A percentile compares a stretch with the other conserved stretches of the same genome.
Evolutionary conservation across 257 asterid genomes (phyloP).

Genomic region (Solanum tacnaense): DNA sequence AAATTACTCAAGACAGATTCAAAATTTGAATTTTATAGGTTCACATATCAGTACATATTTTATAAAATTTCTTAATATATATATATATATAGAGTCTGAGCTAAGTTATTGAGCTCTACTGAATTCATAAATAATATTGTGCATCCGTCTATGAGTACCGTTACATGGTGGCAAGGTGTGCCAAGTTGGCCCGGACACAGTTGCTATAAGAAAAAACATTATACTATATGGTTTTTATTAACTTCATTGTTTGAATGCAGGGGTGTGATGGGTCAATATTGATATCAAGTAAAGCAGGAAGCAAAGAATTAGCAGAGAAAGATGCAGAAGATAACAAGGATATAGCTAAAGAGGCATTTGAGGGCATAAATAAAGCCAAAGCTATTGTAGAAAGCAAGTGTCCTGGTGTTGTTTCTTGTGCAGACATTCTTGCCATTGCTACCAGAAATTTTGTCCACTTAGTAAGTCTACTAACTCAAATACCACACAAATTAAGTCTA

Average conservation of each 20-base stretch:
- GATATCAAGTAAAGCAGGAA: slow-evolving; percentile 50
- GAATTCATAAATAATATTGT: not conserved
- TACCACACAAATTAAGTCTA: not conserved
- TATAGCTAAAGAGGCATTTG: slow-evolving; percentile 66
- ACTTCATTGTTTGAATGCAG: slow-evolving; percentile 10
- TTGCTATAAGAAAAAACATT: not conserved
- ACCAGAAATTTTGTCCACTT: slow-evolving; percentile 86
- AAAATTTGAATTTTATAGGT: not conserved
- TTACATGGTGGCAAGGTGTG: not conserved
- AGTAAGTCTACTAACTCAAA: slow-evolving; percentile 28
- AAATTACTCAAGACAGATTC: not conserved
- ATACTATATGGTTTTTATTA: not conserved
- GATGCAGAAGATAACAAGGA: slow-evolving; percentile 88
- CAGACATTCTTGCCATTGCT: slow-evolving; percentile 88
- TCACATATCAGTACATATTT: not conserved
- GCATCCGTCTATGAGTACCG: not conserved
- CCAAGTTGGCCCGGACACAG: not conserved
- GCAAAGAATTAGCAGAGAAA: slow-evolving; percentile 55
- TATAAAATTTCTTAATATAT: not conserved
- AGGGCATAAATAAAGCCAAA: slow-evolving; percentile 55
- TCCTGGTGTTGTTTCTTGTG: slow-evolving; percentile 87
- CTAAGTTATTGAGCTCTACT: not conserved
- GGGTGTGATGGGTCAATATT: slow-evolving; percentile 89
- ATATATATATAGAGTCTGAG: not conserved
- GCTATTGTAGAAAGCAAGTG: slow-evolving; percentile 74